phyloP scores from a whole-genome alignment of 2,329 filamentous ascomycete genomes.

The Knufia petricola region DNA sequence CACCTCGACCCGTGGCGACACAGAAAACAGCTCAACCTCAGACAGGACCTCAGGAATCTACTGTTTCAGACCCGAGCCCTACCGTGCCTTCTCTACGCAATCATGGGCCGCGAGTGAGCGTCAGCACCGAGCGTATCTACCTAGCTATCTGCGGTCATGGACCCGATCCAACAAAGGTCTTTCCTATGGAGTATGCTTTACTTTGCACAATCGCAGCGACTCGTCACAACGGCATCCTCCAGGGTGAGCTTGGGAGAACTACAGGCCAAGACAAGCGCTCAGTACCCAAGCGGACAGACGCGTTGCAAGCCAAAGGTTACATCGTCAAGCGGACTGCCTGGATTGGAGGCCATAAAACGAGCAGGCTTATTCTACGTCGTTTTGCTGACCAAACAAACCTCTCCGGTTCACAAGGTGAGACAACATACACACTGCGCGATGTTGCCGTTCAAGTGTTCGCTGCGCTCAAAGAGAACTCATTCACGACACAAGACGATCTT shows the following conservation, averaged over 20 bases:
- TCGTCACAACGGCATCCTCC: constrained; percentile 46
- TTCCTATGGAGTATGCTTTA: constrained; percentile 46
- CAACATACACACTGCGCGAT: not conserved
- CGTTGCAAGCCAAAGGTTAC: constrained; percentile 49
- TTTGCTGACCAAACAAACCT: constrained; percentile 28
- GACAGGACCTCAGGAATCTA: constrained; percentile 1
- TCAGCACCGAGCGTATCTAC: constrained; percentile 50
- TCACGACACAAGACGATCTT: constrained; percentile 45
- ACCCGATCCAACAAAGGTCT: constrained; percentile 45
- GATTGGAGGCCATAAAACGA: constrained; percentile 43
- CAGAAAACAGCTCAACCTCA: constrained; percentile 3
- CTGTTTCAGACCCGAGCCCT: not conserved
- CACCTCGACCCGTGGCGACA: not conserved
- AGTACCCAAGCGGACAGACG: constrained; percentile 51
- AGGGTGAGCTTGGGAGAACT: constrained; percentile 45
- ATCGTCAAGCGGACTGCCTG: constrained; percentile 48
- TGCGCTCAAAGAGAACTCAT: constrained; percentile 40
- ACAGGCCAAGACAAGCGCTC: constrained; percentile 58
- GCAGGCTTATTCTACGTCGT: constrained; percentile 45
- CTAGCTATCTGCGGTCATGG: constrained; percentile 51
- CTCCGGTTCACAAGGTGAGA: not conserved
- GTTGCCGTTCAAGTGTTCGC: constrained; percentile 32
- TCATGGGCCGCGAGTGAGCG: constrained; percentile 32
- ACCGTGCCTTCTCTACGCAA: no score
- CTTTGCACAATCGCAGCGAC: constrained; percentile 50